phyloP scores from a whole-genome alignment of 805 yeast genomes.

The Wickerhamiella sorbophila region DNA sequence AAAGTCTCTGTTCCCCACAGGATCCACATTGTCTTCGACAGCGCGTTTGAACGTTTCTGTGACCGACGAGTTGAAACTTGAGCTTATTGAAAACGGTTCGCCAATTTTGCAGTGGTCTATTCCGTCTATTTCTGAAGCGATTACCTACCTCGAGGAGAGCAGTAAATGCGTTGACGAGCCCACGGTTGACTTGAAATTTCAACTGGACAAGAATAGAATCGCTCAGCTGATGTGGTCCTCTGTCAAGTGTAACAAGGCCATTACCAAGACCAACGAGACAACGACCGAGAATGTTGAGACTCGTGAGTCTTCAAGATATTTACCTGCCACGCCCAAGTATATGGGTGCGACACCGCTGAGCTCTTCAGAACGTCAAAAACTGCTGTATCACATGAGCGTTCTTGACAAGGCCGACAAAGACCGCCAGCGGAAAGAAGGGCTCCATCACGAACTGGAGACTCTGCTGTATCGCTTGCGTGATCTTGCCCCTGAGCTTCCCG shows the following conservation, averaged over 20 bases:
- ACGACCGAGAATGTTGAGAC: not conserved
- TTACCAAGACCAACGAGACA: not conserved
- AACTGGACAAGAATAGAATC: slow-evolving; percentile 11
- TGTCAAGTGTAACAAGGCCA: slow-evolving; percentile 12
- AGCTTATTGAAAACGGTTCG: slow-evolving; percentile 29
- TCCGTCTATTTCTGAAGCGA: slow-evolving; percentile 14
- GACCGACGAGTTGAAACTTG: slow-evolving; percentile 22
- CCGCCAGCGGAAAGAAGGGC: slow-evolving; percentile 39
- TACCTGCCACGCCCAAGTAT: slow-evolving; percentile 24
- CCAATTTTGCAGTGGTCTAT: slow-evolving; percentile 22
- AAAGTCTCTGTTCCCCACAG: slow-evolving; percentile 11
- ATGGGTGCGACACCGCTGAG: slow-evolving; percentile 37
- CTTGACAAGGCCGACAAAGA: slow-evolving; percentile 43
- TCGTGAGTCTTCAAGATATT: slow-evolving; percentile 1
- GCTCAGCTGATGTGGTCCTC: slow-evolving; percentile 12
- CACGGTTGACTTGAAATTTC: slow-evolving; percentile 10
- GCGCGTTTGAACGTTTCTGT: slow-evolving; percentile 18
- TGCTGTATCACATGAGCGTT: slow-evolving; percentile 35
- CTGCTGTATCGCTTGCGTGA: slow-evolving; percentile 56
- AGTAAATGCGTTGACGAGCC: slow-evolving; percentile 12
- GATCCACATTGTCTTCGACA: slow-evolving; percentile 24
- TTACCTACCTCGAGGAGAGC: slow-evolving; percentile 20
- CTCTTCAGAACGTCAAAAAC: slow-evolving; percentile 31
- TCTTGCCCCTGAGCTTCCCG: slow-evolving; percentile 9
- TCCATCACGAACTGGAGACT: slow-evolving; percentile 57